These are phyloP conservation scores for Spathaspora hagerdaliae DNA, from an alignment of 805 yeast genomes.

Conservation along the genomic window DNA sequence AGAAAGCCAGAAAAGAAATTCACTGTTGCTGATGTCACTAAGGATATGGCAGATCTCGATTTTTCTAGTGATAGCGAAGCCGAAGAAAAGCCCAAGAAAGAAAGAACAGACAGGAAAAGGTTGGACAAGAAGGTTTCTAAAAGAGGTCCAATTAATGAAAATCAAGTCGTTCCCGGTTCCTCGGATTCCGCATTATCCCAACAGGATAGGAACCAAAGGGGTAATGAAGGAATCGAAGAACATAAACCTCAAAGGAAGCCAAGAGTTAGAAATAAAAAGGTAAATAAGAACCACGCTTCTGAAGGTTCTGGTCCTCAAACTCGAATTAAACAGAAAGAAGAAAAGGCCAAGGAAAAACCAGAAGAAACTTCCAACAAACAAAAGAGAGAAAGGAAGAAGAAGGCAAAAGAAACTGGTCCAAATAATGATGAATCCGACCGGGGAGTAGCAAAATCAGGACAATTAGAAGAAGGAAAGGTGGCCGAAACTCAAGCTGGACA, in stretches of 20 bases:
- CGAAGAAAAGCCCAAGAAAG: not conserved
- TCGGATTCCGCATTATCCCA: no score
- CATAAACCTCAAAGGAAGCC: no score
- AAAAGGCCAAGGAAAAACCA: not conserved
- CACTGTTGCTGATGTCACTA: constrained; percentile 19
- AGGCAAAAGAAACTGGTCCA: not conserved
- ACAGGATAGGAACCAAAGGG: no score
- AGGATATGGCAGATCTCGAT: constrained; percentile 22
- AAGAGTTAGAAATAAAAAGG: no score
- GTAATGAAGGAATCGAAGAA: no score
- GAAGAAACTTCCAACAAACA: not conserved
- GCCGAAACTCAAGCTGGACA: not conserved
- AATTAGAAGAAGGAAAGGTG: not conserved
- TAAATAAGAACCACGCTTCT: no score
- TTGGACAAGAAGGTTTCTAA: not conserved
- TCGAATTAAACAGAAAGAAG: not conserved
- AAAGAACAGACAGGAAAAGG: no score
- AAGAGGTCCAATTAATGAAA: not conserved
- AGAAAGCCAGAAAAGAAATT: constrained; percentile 7
- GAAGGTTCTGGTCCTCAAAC: no score
- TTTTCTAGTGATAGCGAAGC: constrained; percentile 25
- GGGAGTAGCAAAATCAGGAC: not conserved
- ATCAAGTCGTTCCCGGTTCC: not conserved
- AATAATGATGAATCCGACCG: no score
- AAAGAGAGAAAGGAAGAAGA: not conserved